phyloP scores from a whole-genome alignment of 2,329 filamentous ascomycete species.

The Dothideomycetidae sp. region DNA sequence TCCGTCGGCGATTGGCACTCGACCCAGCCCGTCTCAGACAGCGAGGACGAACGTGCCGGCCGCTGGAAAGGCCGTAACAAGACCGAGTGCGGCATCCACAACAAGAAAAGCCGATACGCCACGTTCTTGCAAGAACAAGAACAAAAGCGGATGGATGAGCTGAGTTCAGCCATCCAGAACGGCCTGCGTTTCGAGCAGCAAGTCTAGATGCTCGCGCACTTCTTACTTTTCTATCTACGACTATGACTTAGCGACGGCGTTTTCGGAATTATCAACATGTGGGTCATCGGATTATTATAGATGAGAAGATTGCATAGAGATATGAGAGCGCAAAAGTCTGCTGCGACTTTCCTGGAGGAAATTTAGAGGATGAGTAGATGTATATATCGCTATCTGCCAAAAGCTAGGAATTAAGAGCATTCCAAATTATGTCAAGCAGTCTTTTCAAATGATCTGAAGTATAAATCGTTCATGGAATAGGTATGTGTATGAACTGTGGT shows the following conservation, averaged over 20 bases:
- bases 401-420: no score
- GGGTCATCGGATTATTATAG: no score
- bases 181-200: conserved; percentile 21
- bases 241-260: conserved; percentile 30
- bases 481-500: no score
- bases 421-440: no score
- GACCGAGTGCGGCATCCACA: conserved; percentile 98
- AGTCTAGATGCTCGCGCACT: conserved; percentile 11
- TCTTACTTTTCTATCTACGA: conserved; percentile 5
- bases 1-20: conserved; percentile 98
- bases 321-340: no score
- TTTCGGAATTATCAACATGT: no score
- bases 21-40: conserved; percentile 72
- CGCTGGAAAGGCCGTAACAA: conserved; percentile 94
- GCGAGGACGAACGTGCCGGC: conserved; percentile 89
- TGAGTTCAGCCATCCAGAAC: conserved; percentile 25
- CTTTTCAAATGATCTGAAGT: no score
- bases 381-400: no score
- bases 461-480: no score
- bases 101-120: conserved; percentile 86
- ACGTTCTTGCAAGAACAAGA: conserved; percentile 67
- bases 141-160: conserved; percentile 47
- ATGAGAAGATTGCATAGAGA: no score
- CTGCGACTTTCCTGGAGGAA: no score
- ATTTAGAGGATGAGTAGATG: no score